Evolutionary conservation across 1,139 yeast species (phyloP), one percentile per base, ranked within the genome.

Genomic region (Pichia sp.): DNA sequence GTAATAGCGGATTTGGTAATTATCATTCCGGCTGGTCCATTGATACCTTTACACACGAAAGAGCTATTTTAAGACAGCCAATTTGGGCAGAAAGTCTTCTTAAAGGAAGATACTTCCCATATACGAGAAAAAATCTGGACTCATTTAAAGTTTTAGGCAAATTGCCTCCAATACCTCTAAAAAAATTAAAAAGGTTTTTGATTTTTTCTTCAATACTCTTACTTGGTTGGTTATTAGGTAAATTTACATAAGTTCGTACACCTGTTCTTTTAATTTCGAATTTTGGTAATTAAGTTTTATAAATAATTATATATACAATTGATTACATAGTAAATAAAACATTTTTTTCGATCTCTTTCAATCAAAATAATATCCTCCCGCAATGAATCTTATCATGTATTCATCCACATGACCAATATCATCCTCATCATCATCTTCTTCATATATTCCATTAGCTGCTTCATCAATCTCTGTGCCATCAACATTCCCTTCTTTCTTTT

Each of bases 321-420:
- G 50, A 72, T 29, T 23, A 25, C 31, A 26, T 40, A 28, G 16
- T 20, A 35, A 31, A 32, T 8, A 40, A 11, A 26, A 3, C 20
- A 12, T 9, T 24, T 11, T 28, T 20, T n/a, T n/a, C n/a, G n/a
- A n/a, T n/a, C n/a, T n/a, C n/a, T 16, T 26, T 37, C 24, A 47
- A 44, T 75, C 80, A 55, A 69, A 76, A 58, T 80, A 85, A 59
- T 70, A 78, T 0, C 96, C 96, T 49, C 82, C 82, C 48, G 95
- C 94, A 49, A 94, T 86, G 60, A 78, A 87, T 50, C 90, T 71
- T 53, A 94, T 78, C 98, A 94, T 94, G 66, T 90, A 94, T 71
- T 94, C 97, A 62, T 94, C 98, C 47, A 92, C 77, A 63, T 89
- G 96, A 6, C 95, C 95, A 43, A 86, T 75, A 33, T 79, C 95